A percentile compares a stretch with the other conserved stretches of the same genome.
These are phyloP conservation scores for Daldinia grandis DNA, from an alignment of 495 filamentous ascomycete genomes.

Conservation along the genomic window DNA sequence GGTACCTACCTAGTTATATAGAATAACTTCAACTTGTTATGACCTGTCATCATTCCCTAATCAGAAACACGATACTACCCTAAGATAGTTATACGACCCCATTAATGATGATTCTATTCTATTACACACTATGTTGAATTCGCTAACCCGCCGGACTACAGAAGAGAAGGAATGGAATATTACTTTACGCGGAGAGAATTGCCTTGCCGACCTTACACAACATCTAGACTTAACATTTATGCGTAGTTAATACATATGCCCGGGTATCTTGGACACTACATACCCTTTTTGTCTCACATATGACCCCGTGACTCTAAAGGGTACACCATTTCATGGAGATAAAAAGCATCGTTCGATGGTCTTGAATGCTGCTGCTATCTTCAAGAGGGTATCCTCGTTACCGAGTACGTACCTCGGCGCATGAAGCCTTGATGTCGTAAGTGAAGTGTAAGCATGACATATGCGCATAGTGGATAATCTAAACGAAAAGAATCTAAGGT, in stretches of 20 bases:
- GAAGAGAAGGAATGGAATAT: slow-evolving; percentile 17
- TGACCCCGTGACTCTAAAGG: slow-evolving; percentile 37
- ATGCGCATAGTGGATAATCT: slow-evolving; percentile 8
- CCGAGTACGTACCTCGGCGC: slow-evolving; percentile 13
- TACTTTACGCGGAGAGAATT: slow-evolving; percentile 24
- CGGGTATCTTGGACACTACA: slow-evolving; percentile 12
- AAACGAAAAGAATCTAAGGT: slow-evolving; percentile 11
- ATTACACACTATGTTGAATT: background rate
- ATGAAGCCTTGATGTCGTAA: slow-evolving; percentile 33
- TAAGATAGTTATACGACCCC: background rate
- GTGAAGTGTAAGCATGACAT: slow-evolving; percentile 31
- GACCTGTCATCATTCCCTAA: slow-evolving; percentile 4
- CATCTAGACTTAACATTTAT: slow-evolving; percentile 25
- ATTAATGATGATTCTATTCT: slow-evolving; percentile 10
- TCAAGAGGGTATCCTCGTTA: slow-evolving; percentile 8
- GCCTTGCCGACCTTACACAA: slow-evolving; percentile 34
- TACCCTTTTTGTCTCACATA: slow-evolving; percentile 29
- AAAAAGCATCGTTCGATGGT: slow-evolving; percentile 2
- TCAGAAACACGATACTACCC: background rate
- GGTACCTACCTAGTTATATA: background rate
- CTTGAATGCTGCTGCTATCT: background rate
- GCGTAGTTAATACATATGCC: slow-evolving; percentile 7
- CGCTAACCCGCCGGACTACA: slow-evolving; percentile 12
- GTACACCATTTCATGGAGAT: slow-evolving; percentile 9
- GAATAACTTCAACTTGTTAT: background rate